A percentile compares a stretch with the other conserved stretches of the same genome.
phyloP scores from a whole-genome alignment of 495 filamentous ascomycete genomes.

The Aspergillus steynii region DNA sequence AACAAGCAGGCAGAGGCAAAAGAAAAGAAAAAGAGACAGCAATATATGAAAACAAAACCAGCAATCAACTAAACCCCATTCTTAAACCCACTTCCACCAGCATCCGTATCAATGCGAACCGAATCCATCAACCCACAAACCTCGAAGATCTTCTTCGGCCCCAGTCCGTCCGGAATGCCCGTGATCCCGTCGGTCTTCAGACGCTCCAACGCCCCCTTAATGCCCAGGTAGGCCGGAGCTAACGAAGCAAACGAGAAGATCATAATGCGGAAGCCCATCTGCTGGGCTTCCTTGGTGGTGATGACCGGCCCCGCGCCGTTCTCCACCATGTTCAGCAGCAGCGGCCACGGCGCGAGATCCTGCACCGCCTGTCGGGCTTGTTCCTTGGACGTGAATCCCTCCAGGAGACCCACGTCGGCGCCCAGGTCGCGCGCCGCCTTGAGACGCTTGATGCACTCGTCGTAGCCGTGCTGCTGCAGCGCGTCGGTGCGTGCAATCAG shows the following conservation, averaged over 20 bases:
- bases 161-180: constrained; percentile 46
- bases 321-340: constrained; percentile 65
- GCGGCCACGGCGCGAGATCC: constrained; percentile 57
- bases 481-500: constrained; percentile 72
- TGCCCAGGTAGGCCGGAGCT: constrained; percentile 53
- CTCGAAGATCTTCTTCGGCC: constrained; percentile 53
- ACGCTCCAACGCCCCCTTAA: constrained; percentile 43
- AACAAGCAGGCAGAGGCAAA: constrained; percentile 11
- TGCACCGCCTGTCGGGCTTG: constrained; percentile 51
- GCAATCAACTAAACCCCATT: constrained; percentile 32
- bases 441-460: constrained; percentile 57
- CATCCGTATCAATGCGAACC: constrained; percentile 55
- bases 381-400: constrained; percentile 59
- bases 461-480: constrained; percentile 61
- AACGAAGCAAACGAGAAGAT: constrained; percentile 59
- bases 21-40: not conserved
- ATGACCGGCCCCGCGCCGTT: constrained; percentile 60
- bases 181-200: constrained; percentile 52
- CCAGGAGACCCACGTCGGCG: constrained; percentile 66
- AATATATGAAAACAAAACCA: constrained; percentile 5
- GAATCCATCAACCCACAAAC: constrained; percentile 60
- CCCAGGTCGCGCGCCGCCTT: constrained; percentile 56
- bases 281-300: constrained; percentile 54
- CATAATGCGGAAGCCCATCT: constrained; percentile 64
- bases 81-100: constrained; percentile 52